Percentiles rank a stretch among this genome's conserved stretches.
Evolutionary conservation across 2,329 filamentous ascomycete species (phyloP).

Genomic region (Alternaria metachromatica): DNA sequence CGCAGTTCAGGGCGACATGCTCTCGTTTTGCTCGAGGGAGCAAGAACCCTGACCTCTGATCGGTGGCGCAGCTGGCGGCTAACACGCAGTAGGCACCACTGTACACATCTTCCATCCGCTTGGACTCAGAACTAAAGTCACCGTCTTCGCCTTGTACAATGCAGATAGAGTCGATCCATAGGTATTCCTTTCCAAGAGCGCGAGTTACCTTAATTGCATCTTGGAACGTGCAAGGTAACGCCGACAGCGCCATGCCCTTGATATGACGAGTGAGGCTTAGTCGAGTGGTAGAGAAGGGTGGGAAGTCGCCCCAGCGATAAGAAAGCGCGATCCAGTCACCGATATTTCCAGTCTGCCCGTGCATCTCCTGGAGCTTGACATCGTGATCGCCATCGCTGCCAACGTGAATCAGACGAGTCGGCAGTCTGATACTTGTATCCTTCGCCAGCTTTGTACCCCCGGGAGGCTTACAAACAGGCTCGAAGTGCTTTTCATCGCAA

Average conservation of each 20-base stretch:
- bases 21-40: conserved; percentile 9
- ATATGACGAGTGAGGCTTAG: background rate
- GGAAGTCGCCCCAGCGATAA: conserved; percentile 17
- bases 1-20: background rate
- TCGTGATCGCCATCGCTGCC: background rate
- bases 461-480: background rate
- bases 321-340: conserved; percentile 24
- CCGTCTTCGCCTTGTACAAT: conserved; percentile 29
- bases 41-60: background rate
- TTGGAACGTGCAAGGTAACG: conserved; percentile 23
- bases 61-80: conserved; percentile 22
- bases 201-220: conserved; percentile 29
- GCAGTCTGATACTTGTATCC: background rate
- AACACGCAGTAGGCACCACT: conserved; percentile 31
- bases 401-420: conserved; percentile 18
- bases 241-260: background rate
- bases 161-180: conserved; percentile 41
- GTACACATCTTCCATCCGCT: conserved; percentile 31
- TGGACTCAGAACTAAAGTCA: conserved; percentile 28
- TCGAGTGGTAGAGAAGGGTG: conserved; percentile 8
- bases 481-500: conserved; percentile 11
- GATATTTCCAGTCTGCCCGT: background rate
- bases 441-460: background rate
- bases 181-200: conserved; percentile 19
- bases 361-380: conserved; percentile 3